Evolutionary conservation across 2,329 filamentous ascomycete genomes (phyloP).

Genomic region (Endoconidiophora laricicola): DNA sequence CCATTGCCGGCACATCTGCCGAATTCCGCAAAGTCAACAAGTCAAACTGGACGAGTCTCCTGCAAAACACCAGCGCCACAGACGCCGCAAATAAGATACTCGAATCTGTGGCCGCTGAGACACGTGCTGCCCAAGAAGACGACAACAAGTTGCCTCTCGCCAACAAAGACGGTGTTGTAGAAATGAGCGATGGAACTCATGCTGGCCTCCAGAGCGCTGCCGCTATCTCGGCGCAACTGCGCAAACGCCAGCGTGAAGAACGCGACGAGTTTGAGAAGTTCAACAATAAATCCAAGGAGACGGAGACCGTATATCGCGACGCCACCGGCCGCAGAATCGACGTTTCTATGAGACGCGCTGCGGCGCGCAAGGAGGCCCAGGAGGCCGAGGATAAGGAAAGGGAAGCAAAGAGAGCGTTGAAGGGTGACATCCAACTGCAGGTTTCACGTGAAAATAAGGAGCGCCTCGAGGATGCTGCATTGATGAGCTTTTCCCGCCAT

Average conservation of each 20-base stretch:
- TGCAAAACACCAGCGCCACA: constrained; percentile 23
- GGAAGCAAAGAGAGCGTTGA: constrained; percentile 51
- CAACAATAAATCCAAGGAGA: constrained; percentile 26
- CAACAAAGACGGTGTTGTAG: constrained; percentile 30
- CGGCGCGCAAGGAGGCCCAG: constrained; percentile 47
- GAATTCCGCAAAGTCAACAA: constrained; percentile 64
- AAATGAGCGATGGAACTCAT: constrained; percentile 76
- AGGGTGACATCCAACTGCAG: constrained; percentile 70
- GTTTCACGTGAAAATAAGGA: constrained; percentile 48
- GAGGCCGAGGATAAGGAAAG: constrained; percentile 59
- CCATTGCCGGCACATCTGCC: constrained; percentile 33
- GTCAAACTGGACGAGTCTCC: constrained; percentile 62
- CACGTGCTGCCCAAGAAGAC: constrained; percentile 30
- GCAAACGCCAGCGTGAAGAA: constrained; percentile 50
- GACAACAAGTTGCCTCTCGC: constrained; percentile 34
- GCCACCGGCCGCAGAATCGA: constrained; percentile 91
- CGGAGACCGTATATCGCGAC: constrained; percentile 80
- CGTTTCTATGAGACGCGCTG: constrained; percentile 74
- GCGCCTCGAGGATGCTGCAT: constrained; percentile 61
- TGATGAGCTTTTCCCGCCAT: constrained; percentile 61
- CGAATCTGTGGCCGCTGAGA: constrained; percentile 52
- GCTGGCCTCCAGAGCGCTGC: constrained; percentile 76
- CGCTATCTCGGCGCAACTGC: constrained; percentile 54
- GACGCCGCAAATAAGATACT: constrained; percentile 67
- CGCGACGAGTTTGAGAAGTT: constrained; percentile 29